Evolutionary conservation across 768 basidiomycete genomes (phyloP).

Genomic region (Tulasnella sp.): DNA sequence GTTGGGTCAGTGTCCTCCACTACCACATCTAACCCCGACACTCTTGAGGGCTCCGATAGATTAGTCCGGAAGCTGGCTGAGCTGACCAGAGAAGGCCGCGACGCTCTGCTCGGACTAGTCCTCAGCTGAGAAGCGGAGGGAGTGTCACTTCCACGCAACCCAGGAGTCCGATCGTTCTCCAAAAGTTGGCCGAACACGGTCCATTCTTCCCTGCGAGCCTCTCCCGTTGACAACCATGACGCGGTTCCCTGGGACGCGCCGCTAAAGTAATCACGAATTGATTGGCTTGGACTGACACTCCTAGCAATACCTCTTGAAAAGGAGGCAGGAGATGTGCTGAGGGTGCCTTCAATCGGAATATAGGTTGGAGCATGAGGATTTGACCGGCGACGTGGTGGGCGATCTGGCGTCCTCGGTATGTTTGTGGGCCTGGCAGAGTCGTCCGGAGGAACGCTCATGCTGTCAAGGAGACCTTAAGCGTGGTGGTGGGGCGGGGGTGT

Average conservation of each 20-base stretch:
- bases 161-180: constrained; percentile 19
- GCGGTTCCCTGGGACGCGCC: neutral
- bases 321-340: neutral
- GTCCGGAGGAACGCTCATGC: neutral
- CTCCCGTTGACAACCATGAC: neutral
- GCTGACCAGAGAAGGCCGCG: neutral
- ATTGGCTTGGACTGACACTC: neutral
- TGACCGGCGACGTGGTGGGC: neutral
- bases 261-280: neutral
- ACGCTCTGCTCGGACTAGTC: neutral
- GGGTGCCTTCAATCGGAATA: neutral
- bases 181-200: constrained; percentile 27
- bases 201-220: constrained; percentile 15
- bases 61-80: neutral
- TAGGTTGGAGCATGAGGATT: neutral
- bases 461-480: neutral
- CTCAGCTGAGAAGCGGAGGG: neutral
- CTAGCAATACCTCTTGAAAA: neutral
- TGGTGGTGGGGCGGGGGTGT: neutral
- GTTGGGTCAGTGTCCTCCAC: neutral
- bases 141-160: constrained; percentile 3
- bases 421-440: neutral
- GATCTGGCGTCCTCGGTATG: neutral
- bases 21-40: neutral
- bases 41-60: neutral